These are phyloP conservation scores for Huntiella bhutanensis DNA, from an alignment of 2,329 filamentous ascomycete genomes.

Conservation along the genomic window DNA sequence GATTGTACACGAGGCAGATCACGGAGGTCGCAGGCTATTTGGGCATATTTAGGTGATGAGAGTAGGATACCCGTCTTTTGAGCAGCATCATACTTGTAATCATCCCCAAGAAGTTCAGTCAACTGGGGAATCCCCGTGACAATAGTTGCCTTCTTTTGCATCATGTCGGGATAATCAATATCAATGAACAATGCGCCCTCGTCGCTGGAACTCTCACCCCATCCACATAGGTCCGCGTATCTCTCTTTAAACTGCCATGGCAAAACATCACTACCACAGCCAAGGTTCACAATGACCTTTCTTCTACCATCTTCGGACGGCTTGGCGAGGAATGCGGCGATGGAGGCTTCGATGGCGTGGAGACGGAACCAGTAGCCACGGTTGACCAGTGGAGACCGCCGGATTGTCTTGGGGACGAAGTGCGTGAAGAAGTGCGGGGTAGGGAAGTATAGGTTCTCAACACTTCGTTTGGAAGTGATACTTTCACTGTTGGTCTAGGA, in stretches of 20 bases:
- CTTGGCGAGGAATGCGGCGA: conserved; percentile 47
- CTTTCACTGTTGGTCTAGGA: conserved; percentile 73
- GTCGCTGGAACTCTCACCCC: conserved; percentile 21
- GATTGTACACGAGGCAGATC: conserved; percentile 42
- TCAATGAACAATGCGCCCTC: conserved; percentile 53
- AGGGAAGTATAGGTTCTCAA: conserved; percentile 69
- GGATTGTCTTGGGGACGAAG: conserved; percentile 69
- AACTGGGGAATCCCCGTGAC: conserved; percentile 47
- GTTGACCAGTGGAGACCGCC: conserved; percentile 76
- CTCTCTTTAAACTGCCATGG: conserved; percentile 65
- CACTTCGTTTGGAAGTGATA: conserved; percentile 80
- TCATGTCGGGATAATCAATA: conserved; percentile 68
- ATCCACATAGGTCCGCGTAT: conserved; percentile 29
- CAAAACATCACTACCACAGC: conserved; percentile 77
- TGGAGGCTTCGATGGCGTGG: conserved; percentile 57
- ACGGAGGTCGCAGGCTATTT: conserved; percentile 64
- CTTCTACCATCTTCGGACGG: conserved; percentile 21
- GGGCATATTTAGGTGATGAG: conserved; percentile 51
- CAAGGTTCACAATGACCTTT: conserved; percentile 67
- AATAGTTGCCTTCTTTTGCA: conserved; percentile 51
- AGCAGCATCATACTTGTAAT: conserved; percentile 17
- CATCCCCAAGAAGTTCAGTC: conserved; percentile 18
- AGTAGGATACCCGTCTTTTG: conserved; percentile 30
- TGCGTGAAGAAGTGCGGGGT: conserved; percentile 72
- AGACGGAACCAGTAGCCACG: conserved; percentile 76